Percentiles rank a stretch among this genome's conserved stretches.
Evolutionary conservation across 176 grass and related monocot species (phyloP).

Genomic region (Zoysia japonica): DNA sequence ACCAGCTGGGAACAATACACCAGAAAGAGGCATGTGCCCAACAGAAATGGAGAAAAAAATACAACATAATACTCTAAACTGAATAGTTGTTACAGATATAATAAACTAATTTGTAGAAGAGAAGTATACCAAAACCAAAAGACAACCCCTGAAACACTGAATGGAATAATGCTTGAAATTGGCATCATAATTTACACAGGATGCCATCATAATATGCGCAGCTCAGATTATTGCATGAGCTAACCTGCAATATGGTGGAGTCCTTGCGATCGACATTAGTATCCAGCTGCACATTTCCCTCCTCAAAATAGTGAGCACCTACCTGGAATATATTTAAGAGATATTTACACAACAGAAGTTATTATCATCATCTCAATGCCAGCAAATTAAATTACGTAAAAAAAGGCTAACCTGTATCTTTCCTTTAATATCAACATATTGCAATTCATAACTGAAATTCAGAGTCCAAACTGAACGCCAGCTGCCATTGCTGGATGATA

Average conservation of each 20-base stretch:
- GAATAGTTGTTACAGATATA: not conserved
- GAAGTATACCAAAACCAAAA: not conserved
- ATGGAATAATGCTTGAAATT: not conserved
- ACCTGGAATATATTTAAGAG: conserved; percentile 56
- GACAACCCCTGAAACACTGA: not conserved
- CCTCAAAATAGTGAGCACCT: conserved; percentile 98
- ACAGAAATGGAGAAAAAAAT: not conserved
- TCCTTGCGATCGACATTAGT: conserved; percentile 82
- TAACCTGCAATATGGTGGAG: conserved; percentile 82
- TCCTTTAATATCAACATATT: conserved; percentile 77
- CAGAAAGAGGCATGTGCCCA: not conserved
- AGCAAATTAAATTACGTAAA: conserved; percentile 40
- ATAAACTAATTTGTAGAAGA: not conserved
- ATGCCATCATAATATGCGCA: not conserved
- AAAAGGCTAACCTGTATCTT: conserved; percentile 75
- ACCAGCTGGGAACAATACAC: not conserved
- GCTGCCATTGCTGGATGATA: conserved; percentile 73
- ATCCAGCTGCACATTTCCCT: conserved; percentile 99
- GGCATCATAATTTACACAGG: not conserved
- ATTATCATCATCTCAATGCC: conserved; percentile 28
- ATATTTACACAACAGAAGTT: conserved; percentile 18
- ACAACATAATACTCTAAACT: not conserved
- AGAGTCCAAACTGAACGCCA: conserved; percentile 88
- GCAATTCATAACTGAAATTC: conserved; percentile 78
- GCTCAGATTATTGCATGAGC: conserved; percentile 24